Evolutionary conservation across 208 protist species (phyloP).

Genomic region (Leishmania tarentolae): DNA sequence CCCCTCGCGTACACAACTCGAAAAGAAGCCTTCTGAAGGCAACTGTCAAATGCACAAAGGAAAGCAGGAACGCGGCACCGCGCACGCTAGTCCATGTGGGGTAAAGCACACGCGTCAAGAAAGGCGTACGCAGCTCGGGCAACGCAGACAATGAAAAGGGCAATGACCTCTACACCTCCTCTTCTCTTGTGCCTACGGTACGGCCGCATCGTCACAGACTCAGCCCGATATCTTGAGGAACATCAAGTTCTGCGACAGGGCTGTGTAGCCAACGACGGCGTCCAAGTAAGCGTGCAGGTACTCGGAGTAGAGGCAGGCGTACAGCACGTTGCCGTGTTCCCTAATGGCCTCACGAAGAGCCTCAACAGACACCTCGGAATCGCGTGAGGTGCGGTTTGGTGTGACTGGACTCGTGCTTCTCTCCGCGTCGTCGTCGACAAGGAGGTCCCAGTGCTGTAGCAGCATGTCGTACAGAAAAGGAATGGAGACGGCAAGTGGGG

Average conservation of each 20-base stretch:
- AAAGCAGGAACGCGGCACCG: neutral
- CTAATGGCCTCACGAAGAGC: slow-evolving; percentile 29
- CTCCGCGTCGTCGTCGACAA: slow-evolving; percentile 14
- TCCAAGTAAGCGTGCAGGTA: slow-evolving; percentile 66
- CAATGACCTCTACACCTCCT: neutral
- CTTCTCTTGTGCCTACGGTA: neutral
- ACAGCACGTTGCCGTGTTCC: slow-evolving; percentile 34
- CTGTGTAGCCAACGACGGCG: slow-evolving; percentile 62
- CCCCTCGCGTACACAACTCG: neutral
- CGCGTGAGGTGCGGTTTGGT: neutral
- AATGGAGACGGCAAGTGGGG: slow-evolving; percentile 6
- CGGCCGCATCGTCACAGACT: neutral
- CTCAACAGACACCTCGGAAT: neutral
- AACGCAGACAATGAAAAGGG: neutral
- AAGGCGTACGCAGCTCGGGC: no score
- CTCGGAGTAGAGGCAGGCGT: slow-evolving; percentile 60
- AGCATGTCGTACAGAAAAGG: slow-evolving; percentile 32
- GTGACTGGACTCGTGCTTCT: neutral
- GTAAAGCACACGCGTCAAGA: neutral
- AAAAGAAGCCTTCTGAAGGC: no score
- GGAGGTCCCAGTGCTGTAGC: slow-evolving; percentile 29
- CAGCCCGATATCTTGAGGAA: slow-evolving; percentile 18
- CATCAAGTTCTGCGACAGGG: slow-evolving; percentile 71
- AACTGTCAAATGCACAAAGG: neutral
- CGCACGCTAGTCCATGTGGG: neutral